These are phyloP conservation scores for Penicillium subrubescens DNA, from an alignment of 495 filamentous ascomycete species.

Conservation along the genomic window DNA sequence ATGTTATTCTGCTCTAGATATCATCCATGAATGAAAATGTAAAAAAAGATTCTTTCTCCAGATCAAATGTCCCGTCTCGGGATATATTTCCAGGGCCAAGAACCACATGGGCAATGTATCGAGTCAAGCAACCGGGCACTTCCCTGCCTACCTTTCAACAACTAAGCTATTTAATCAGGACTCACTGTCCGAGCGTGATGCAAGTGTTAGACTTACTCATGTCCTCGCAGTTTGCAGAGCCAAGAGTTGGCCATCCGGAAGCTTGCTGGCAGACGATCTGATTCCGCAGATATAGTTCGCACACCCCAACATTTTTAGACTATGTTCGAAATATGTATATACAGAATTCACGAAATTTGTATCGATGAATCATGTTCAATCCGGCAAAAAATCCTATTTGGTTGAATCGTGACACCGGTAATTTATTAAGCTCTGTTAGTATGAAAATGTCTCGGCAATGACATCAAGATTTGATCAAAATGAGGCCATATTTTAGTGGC, in stretches of 20 bases:
- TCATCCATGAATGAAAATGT: neutral
- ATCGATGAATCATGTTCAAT: neutral
- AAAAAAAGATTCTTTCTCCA: neutral
- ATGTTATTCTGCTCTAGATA: neutral
- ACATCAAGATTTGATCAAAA: constrained; percentile 7
- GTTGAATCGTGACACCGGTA: neutral
- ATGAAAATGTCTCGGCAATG: constrained; percentile 3
- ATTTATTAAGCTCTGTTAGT: constrained; percentile 1
- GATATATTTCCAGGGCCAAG: neutral
- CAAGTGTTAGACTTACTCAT: neutral
- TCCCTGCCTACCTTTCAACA: too few species aligned
- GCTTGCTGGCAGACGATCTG: neutral
- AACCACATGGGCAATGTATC: neutral
- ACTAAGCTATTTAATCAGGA: too few species aligned
- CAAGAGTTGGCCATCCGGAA: neutral
- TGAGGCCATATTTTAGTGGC: neutral
- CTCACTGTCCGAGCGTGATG: neutral
- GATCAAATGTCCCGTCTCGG: neutral
- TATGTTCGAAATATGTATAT: neutral
- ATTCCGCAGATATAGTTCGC: neutral
- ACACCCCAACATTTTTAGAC: too few species aligned
- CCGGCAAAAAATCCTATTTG: neutral
- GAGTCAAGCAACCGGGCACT: neutral
- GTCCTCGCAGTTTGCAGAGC: neutral
- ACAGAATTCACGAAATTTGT: neutral